These are phyloP conservation scores for Starmerella vaccinii DNA, from an alignment of 805 yeast species.

Conservation along the genomic window DNA sequence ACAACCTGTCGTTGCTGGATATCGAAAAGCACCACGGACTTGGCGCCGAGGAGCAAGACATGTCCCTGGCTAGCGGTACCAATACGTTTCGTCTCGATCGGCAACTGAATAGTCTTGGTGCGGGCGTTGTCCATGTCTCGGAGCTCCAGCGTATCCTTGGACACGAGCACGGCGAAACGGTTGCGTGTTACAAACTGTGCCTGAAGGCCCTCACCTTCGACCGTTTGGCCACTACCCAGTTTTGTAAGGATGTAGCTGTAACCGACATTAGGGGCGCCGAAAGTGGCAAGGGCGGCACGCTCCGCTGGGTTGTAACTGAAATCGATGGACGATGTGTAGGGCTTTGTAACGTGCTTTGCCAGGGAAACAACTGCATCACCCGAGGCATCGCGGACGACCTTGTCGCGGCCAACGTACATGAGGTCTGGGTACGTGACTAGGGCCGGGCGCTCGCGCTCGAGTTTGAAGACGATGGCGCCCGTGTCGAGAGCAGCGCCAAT, in stretches of 20 bases:
- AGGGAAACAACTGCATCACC: slow-evolving; percentile 65
- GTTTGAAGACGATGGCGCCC: slow-evolving; percentile 95
- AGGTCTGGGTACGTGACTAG: slow-evolving; percentile 52
- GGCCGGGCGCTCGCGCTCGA: slow-evolving; percentile 98
- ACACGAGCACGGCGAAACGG: slow-evolving; percentile 74
- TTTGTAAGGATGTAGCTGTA: slow-evolving; percentile 41
- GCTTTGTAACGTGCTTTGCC: slow-evolving; percentile 5
- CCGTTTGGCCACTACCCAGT: slow-evolving; percentile 44
- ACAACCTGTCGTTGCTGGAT: slow-evolving; percentile 82
- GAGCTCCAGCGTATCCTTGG: slow-evolving; percentile 60
- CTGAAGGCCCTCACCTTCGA: slow-evolving; percentile 35
- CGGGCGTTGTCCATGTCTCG: slow-evolving; percentile 71
- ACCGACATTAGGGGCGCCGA: slow-evolving; percentile 41
- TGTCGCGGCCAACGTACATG: slow-evolving; percentile 68
- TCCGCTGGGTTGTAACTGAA: slow-evolving; percentile 90
- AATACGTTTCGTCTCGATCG: slow-evolving; percentile 51
- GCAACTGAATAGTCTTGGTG: slow-evolving; percentile 63
- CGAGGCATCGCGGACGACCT: slow-evolving; percentile 44
- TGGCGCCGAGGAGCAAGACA: slow-evolving; percentile 60
- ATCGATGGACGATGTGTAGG: slow-evolving; percentile 28
- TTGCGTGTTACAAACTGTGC: slow-evolving; percentile 92
- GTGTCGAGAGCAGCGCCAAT: slow-evolving; percentile 95
- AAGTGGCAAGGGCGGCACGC: slow-evolving; percentile 62
- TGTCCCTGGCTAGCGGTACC: slow-evolving; percentile 72
- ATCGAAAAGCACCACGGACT: slow-evolving; percentile 71